These are phyloP conservation scores for Leishmania amazonensis DNA, from an alignment of 208 protist genomes.

Conservation along the genomic window DNA sequence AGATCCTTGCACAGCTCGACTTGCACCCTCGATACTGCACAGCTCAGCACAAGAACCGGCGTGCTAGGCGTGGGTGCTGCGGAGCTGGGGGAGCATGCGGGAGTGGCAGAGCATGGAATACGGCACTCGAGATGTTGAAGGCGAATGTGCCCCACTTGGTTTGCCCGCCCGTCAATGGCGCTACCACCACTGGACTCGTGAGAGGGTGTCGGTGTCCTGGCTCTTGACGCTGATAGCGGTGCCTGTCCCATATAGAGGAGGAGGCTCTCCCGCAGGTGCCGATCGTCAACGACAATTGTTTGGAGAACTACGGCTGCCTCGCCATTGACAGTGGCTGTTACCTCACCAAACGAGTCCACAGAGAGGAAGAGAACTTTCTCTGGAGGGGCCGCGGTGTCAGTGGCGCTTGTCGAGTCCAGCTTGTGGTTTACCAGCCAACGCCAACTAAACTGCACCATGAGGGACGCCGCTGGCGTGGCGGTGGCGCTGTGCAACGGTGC, in stretches of 20 bases:
- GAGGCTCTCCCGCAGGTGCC: conserved; percentile 6
- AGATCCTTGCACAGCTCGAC: not conserved
- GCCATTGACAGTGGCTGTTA: conserved; percentile 1
- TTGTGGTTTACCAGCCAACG: not conserved
- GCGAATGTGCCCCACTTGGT: not conserved
- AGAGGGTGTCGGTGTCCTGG: not conserved
- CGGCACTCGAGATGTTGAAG: conserved; percentile 7
- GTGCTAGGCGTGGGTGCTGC: not conserved
- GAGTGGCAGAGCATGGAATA: conserved; percentile 8
- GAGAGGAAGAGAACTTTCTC: not conserved
- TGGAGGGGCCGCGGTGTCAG: not conserved
- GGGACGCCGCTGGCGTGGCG: not conserved
- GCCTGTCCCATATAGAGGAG: conserved; percentile 10
- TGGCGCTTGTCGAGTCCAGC: not conserved
- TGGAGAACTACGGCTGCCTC: not conserved
- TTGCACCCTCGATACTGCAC: not conserved
- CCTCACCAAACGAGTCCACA: not conserved
- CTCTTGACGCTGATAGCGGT: not conserved
- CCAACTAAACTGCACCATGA: conserved; percentile 20
- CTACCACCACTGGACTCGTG: not conserved
- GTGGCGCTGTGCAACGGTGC: not conserved
- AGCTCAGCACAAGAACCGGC: conserved; percentile 4
- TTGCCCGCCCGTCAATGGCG: not conserved
- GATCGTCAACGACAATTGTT: not conserved
- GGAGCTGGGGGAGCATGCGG: not conserved